Evolutionary conservation across 2,329 filamentous ascomycete genomes (phyloP).

Genomic region (Aureobasidium sp.): DNA sequence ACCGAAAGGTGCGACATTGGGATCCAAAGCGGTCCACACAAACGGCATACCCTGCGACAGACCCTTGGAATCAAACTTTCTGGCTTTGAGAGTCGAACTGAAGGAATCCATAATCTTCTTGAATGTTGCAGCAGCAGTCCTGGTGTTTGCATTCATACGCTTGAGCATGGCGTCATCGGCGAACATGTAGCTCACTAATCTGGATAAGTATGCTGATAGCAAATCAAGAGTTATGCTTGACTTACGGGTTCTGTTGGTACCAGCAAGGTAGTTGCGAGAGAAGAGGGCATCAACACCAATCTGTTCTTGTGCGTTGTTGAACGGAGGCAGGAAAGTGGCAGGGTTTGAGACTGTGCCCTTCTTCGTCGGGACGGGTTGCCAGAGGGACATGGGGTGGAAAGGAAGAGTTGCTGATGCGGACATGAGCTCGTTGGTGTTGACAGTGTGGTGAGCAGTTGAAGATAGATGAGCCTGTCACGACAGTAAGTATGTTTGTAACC

Average conservation of each 20-base stretch:
- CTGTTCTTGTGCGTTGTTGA: constrained; percentile 1
- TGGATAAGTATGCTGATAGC: neutral
- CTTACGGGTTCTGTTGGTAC: constrained; percentile 10
- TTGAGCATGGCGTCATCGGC: neutral
- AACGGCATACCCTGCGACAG: constrained; percentile 12
- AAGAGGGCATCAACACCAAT: neutral
- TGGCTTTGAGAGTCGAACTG: neutral
- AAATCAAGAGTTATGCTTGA: neutral
- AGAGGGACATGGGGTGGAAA: constrained; percentile 5
- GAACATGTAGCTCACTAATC: constrained; percentile 3
- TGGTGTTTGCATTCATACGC: neutral
- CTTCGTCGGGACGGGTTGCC: neutral
- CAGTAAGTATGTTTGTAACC: neutral
- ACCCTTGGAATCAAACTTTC: neutral
- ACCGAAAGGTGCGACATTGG: constrained; percentile 6
- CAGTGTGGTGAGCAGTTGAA: constrained; percentile 1
- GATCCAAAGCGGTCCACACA: constrained; percentile 2
- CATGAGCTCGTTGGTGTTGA: constrained; percentile 15
- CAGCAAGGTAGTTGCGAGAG: neutral
- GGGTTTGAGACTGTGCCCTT: neutral
- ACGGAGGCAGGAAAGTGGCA: neutral
- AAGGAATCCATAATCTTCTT: neutral
- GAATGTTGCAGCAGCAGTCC: neutral
- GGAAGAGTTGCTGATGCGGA: constrained; percentile 1
- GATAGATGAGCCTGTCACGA: neutral